phyloP scores from a whole-genome alignment of 495 filamentous ascomycete genomes.

The Tuber microsphaerosporum region DNA sequence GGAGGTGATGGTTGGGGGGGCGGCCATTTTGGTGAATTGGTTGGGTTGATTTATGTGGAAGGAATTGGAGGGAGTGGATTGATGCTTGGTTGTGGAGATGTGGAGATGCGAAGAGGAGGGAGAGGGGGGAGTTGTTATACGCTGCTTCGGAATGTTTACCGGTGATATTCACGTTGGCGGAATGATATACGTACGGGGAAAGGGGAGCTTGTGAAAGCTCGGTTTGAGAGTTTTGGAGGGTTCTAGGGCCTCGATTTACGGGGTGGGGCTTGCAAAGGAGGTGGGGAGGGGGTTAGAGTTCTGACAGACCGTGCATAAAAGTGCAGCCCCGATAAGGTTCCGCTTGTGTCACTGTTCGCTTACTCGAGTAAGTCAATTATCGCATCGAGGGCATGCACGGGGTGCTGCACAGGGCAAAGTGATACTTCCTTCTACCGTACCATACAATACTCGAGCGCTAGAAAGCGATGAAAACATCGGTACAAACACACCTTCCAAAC shows the following conservation, averaged over 20 bases:
- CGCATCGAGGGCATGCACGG: neutral
- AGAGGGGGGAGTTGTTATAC: neutral
- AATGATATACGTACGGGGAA: neutral
- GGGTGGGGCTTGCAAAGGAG: neutral
- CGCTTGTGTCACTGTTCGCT: neutral
- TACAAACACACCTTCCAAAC: neutral
- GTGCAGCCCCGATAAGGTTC: neutral
- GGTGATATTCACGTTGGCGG: neutral
- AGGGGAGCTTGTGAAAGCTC: neutral
- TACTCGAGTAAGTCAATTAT: neutral
- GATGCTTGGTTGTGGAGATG: neutral
- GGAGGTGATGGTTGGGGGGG: slow-evolving; percentile 64
- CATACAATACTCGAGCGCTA: too few species aligned
- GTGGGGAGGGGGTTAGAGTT: neutral
- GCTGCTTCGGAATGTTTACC: neutral
- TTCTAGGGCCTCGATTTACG: neutral
- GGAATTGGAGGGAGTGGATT: neutral
- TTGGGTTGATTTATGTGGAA: neutral
- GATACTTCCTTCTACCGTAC: too few species aligned
- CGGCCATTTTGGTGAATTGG: slow-evolving; percentile 60
- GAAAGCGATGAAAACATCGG: too few species aligned
- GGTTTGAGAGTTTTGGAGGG: neutral
- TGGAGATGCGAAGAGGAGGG: neutral
- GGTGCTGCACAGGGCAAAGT: too few species aligned
- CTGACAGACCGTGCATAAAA: neutral